Base-by-base conservation (phyloP, 257 asterid species). In the Lavandula angustifolia region DNA sequence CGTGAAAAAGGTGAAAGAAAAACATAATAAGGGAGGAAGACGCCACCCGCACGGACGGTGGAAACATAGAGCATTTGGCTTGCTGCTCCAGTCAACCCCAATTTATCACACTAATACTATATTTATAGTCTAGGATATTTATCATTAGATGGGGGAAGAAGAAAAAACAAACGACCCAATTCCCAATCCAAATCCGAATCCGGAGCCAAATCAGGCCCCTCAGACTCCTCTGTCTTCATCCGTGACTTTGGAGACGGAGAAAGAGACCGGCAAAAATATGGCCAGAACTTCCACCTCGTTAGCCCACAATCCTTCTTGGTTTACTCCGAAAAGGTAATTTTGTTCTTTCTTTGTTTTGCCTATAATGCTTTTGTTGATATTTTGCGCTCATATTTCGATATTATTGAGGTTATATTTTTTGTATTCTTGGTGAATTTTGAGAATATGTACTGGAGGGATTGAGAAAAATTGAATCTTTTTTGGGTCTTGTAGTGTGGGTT, bases 241-340 rank as follows among this genome's bases (percentile, higher is more conserved):
- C 29, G 75, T 13, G 44, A 48, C 70, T 43, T 46, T 38, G 62
- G 73, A 68, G 74, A 49, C 73, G 52, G 73, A 61, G 70, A 43
- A 63, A 53, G 70, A 22, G 69, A 33, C 68, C 22, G 77, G 54
- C 16, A 44, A 55, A 60, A 66, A 12, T 33, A 82, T 78, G 83
- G 78, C 85, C 8, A 58, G 59, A 75, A 75, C 72, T 71, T 32
- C 79, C 4, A 18, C 72, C 59, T 9, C 79, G n/a, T 55, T 67
- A 49, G 62, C 57, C 58, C 9, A 76, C 5, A 68, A 73, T n/a
- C 82, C 84, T 68, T 83, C 90, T 44, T 83, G 94, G 90, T 80
- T 82, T 69, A 84, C 95, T 46, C 80, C 88, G 8, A 82, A 84
- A 76, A 84, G 87, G 95, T 86, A 22, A 48, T 4, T 14, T 29